Evolutionary conservation across 768 basidiomycete species (phyloP), one percentile per base, ranked within the genome.

Genomic region (Coprinopsis marcescibilis): DNA sequence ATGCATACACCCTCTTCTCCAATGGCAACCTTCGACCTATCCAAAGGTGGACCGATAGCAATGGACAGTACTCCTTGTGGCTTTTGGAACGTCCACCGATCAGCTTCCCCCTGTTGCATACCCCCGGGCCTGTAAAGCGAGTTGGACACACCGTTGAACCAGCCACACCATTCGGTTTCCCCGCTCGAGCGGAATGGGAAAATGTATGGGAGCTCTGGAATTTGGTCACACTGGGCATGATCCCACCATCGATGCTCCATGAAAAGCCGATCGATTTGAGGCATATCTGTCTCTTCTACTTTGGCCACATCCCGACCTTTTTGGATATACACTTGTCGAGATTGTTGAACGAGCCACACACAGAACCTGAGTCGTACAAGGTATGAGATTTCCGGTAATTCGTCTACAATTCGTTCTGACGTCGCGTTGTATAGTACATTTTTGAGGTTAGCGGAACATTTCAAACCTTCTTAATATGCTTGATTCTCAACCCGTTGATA

Each of bases 271-370:
- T 98, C 51, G 84, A 96, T 58, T 69, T 98, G 37, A 77, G 96
- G 24, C 94, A 98, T 63, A 92, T 95, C 47, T 95, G 92, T 58
- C 73, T 98, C n/a, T 99, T 99, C 68, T 97, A 97, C 64, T 59
- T 90, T 11, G 95, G 95, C 0, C 96, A 98, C 61, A 91, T 97
- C 37, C 91, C 91, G 1, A 75, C 89, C 15, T 96, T 95, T 69
- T 64, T 94, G 52, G 94, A 96, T 57, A 96, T 96, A 19, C 86
- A 95, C 58, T 65, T 95, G 39, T 88, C 89, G 2, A 73, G 75
- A 40, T 64, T 91, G 11, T 62, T 96, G 42, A 59, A 78, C 32
- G 86, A 93, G 55, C 78, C 83, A 1, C 79, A 89, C 55, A 91
- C 92, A 0, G 81, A 92, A 52, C 96, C 96, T 0, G 76, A 85